phyloP scores from a whole-genome alignment of 2,329 filamentous ascomycete genomes.

The Paecilomyces dactylethromorphus region DNA sequence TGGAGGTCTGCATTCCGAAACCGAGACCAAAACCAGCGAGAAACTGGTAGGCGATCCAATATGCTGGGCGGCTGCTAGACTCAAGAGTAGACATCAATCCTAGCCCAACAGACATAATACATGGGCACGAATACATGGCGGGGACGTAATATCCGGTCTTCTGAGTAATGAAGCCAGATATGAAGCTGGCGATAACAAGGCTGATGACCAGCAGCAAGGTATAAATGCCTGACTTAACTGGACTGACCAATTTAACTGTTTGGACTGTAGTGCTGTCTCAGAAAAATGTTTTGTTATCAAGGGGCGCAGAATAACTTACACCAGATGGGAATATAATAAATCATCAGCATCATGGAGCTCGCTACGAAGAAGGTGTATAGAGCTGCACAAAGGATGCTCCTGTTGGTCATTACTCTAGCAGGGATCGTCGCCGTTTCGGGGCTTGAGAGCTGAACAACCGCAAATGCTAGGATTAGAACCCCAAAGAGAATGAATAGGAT shows the following conservation, averaged over 20 bases:
- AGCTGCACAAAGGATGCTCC: constrained; percentile 45
- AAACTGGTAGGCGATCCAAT: constrained; percentile 28
- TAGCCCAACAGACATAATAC: constrained; percentile 2
- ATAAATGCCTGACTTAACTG: not conserved
- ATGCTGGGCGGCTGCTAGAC: constrained; percentile 4
- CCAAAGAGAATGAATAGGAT: constrained; percentile 22
- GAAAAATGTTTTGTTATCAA: not conserved
- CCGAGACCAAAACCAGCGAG: constrained; percentile 24
- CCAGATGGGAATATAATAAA: not conserved
- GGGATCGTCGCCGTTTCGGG: constrained; percentile 38
- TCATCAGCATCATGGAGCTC: not conserved
- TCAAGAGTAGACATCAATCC: constrained; percentile 9
- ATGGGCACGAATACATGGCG: constrained; percentile 1
- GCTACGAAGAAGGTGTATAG: constrained; percentile 27
- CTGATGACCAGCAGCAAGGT: not conserved
- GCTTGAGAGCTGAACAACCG: constrained; percentile 19
- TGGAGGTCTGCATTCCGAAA: constrained; percentile 17
- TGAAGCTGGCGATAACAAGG: not conserved
- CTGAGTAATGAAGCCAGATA: not conserved
- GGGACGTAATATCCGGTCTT: constrained; percentile 7
- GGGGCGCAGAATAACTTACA: not conserved
- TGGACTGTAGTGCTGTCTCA: constrained; percentile 1
- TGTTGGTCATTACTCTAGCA: constrained; percentile 46
- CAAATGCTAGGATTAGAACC: constrained; percentile 33
- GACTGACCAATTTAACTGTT: constrained; percentile 3